Evolutionary conservation across 2,329 filamentous ascomycete species (phyloP).

Genomic region (Penicillium sp.): DNA sequence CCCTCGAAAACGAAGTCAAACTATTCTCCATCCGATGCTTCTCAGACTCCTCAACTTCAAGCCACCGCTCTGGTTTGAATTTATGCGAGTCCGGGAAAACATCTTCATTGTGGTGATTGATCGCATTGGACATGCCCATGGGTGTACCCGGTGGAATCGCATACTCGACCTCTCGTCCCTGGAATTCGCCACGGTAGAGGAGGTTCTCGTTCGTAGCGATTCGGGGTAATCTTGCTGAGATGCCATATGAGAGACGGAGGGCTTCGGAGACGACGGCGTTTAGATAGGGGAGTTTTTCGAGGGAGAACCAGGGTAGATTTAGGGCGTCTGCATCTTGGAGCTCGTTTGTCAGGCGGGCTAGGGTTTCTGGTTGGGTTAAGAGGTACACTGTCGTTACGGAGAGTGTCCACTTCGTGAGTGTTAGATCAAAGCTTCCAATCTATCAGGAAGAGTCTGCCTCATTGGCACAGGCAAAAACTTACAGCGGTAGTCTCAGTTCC

Average conservation of each 20-base stretch:
- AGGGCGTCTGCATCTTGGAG: background rate
- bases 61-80: background rate
- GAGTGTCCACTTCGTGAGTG: background rate
- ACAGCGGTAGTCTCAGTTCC: slow-evolving; percentile 1
- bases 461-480: background rate
- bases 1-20: slow-evolving; percentile 4
- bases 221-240: background rate
- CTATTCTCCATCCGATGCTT: background rate
- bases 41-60: background rate
- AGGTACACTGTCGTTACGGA: background rate
- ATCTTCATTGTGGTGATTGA: slow-evolving; percentile 4
- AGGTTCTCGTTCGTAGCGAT: slow-evolving; percentile 1
- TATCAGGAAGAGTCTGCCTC: no score
- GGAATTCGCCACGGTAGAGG: slow-evolving; percentile 1
- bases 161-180: slow-evolving; percentile 7
- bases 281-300: background rate
- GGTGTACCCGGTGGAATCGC: slow-evolving; percentile 9
- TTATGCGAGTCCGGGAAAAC: background rate
- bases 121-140: slow-evolving; percentile 9
- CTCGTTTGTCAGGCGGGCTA: background rate
- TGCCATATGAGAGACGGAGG: background rate
- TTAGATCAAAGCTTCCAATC: background rate
- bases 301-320: background rate
- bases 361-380: background rate
- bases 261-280: background rate